Conservation (phyloP, 805 yeast genomes). For the Metschnikowia shivogae region DNA sequence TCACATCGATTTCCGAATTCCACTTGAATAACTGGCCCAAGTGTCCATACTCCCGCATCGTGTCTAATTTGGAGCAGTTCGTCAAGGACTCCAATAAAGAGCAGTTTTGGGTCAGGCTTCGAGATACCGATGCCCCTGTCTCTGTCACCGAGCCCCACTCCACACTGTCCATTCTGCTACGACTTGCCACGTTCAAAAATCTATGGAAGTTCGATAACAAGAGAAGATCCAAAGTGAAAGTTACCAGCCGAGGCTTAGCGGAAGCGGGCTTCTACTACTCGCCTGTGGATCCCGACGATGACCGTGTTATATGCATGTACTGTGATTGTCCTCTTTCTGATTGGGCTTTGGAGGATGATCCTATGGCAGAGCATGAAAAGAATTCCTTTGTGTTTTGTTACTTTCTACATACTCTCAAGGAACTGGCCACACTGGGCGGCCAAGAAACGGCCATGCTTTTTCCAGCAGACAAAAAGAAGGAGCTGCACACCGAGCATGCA, state of each 20-base stretch:
- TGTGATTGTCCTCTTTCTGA: slow-evolving; percentile 30
- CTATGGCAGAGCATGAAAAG: slow-evolving; percentile 50
- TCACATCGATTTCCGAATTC: slow-evolving; percentile 15
- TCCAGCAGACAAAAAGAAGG: too few relatives aligned
- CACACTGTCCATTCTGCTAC: slow-evolving; percentile 11
- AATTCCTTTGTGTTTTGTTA: slow-evolving; percentile 24
- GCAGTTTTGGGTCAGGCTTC: slow-evolving; percentile 13
- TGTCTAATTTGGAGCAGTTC: slow-evolving; percentile 8
- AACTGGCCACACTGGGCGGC: neutral
- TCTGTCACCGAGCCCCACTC: slow-evolving; percentile 15
- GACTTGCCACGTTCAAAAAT: slow-evolving; percentile 15
- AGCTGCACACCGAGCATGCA: too few relatives aligned
- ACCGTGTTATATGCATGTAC: slow-evolving; percentile 31
- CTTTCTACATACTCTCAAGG: slow-evolving; percentile 20
- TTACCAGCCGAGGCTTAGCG: slow-evolving; percentile 25
- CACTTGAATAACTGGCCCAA: slow-evolving; percentile 20
- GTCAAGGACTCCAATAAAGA: slow-evolving; percentile 9
- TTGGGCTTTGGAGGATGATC: slow-evolving; percentile 66
- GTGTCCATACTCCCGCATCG: slow-evolving; percentile 15
- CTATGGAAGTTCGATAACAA: slow-evolving; percentile 14
- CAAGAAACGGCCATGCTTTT: too few relatives aligned
- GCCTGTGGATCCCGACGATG: slow-evolving; percentile 28
- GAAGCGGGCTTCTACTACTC: slow-evolving; percentile 44
- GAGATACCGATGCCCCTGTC: slow-evolving; percentile 1
- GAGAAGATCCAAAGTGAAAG: slow-evolving; percentile 6